These are phyloP conservation scores for Phallus indusiatus DNA, from an alignment of 768 basidiomycete genomes.

Conservation along the genomic window DNA sequence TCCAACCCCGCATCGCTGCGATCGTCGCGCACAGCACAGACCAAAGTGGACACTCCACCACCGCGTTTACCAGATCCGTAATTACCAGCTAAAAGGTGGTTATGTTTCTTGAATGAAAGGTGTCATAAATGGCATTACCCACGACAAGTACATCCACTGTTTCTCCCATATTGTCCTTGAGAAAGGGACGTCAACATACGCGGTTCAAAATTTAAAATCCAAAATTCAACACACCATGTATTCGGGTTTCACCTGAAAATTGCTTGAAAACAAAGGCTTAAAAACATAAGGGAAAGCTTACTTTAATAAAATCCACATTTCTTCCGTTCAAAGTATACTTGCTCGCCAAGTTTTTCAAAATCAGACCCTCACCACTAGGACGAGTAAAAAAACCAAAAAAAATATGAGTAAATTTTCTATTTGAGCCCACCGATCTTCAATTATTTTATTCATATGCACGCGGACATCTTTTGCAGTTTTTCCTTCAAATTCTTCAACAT, in stretches of 20 bases:
- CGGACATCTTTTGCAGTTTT: constrained; percentile 77
- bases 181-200: not conserved
- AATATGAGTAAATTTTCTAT: no score
- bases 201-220: not conserved
- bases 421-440: constrained; percentile 44
- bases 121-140: constrained; percentile 36
- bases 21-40: constrained; percentile 85
- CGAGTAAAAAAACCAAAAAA: not conserved
- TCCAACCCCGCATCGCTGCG: constrained; percentile 38
- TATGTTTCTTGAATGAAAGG: not conserved
- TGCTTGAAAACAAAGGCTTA: not conserved
- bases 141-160: constrained; percentile 89
- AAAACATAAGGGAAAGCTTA: constrained; percentile 17
- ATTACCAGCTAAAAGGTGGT: constrained; percentile 53
- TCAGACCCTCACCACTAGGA: constrained; percentile 79
- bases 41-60: constrained; percentile 80
- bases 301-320: constrained; percentile 91
- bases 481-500: constrained; percentile 60
- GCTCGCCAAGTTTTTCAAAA: constrained; percentile 77
- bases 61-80: constrained; percentile 82
- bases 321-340: constrained; percentile 82
- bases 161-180: constrained; percentile 83
- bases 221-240: constrained; percentile 51
- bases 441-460: constrained; percentile 68
- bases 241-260: constrained; percentile 64